Percentiles rank a stretch among this genome's conserved stretches.
Evolutionary conservation across 768 basidiomycete genomes (phyloP).

Genomic region (Dioszegia aurantiaca): DNA sequence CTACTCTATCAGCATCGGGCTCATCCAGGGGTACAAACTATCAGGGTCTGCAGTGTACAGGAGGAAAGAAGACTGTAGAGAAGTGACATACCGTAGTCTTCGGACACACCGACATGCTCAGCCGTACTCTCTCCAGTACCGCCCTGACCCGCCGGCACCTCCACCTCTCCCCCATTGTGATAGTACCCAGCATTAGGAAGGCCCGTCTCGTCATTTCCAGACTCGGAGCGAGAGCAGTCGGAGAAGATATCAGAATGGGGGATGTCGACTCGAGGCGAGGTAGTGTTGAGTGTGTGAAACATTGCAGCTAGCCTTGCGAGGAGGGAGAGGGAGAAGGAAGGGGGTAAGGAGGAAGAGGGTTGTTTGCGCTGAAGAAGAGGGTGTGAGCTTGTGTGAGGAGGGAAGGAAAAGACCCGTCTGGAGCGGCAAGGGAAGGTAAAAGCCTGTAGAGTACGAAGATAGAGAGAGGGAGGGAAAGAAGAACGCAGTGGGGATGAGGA

Average conservation of each 20-base stretch:
- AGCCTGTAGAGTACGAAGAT: not conserved
- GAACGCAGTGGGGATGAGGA: too few relatives aligned
- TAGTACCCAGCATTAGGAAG: not conserved
- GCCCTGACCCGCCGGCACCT: too few relatives aligned
- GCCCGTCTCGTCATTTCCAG: not conserved
- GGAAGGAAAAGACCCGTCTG: not conserved
- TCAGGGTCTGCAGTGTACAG: too few relatives aligned
- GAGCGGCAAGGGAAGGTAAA: slow-evolving; percentile 3
- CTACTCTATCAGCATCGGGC: too few relatives aligned
- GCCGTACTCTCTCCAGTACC: too few relatives aligned
- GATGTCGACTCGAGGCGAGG: not conserved
- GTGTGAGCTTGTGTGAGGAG: not conserved
- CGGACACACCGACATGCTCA: too few relatives aligned
- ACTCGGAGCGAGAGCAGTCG: not conserved
- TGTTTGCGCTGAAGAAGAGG: not conserved
- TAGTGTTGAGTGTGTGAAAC: not conserved
- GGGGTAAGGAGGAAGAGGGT: not conserved
- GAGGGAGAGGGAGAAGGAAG: not conserved
- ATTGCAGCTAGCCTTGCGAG: not conserved
- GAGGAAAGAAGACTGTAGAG: too few relatives aligned
- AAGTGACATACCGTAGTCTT: too few relatives aligned
- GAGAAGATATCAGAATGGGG: not conserved
- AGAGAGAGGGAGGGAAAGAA: not conserved
- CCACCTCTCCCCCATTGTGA: not conserved
- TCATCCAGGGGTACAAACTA: too few relatives aligned